These are phyloP conservation scores for Xerocomus minutiporus DNA, from an alignment of 1,284 basidiomycete genomes.

Conservation along the genomic window DNA sequence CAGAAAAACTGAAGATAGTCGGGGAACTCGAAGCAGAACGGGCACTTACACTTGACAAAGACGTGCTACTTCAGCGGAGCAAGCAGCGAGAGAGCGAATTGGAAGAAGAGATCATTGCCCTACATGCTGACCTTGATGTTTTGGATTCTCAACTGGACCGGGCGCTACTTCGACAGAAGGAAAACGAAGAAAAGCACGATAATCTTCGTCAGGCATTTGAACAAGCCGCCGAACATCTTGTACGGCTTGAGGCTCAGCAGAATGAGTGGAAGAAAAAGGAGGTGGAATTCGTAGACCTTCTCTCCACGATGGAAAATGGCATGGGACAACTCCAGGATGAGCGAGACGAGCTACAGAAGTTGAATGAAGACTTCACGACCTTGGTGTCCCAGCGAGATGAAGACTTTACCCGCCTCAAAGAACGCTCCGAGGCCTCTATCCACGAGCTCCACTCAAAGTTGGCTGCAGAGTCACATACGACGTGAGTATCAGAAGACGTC, in stretches of 20 bases:
- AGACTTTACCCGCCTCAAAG: conserved; percentile 71
- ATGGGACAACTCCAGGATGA: conserved; percentile 53
- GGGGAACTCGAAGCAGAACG: conserved; percentile 82
- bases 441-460: conserved; percentile 76
- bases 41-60: conserved; percentile 78
- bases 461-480: conserved; percentile 58
- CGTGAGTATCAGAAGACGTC: conserved; percentile 43
- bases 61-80: conserved; percentile 77
- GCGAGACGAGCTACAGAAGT: conserved; percentile 57
- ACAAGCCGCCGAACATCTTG: conserved; percentile 79
- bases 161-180: conserved; percentile 70
- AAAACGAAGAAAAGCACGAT: conserved; percentile 74
- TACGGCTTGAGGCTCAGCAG: conserved; percentile 74
- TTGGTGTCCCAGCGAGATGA: conserved; percentile 76
- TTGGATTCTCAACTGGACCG: conserved; percentile 85
- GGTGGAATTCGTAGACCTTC: conserved; percentile 49
- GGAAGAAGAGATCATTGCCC: conserved; percentile 76
- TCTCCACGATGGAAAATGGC: conserved; percentile 58
- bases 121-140: conserved; percentile 81
- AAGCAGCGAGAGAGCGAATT: conserved; percentile 83
- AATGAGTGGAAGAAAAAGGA: conserved; percentile 65
- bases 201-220: conserved; percentile 71
- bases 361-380: conserved; percentile 70
- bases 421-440: conserved; percentile 65
- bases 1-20: conserved; percentile 80